Evolutionary conservation across 306 rosid species (phyloP), one percentile per base, ranked within the genome.

Genomic region (Vigna radiata): DNA sequence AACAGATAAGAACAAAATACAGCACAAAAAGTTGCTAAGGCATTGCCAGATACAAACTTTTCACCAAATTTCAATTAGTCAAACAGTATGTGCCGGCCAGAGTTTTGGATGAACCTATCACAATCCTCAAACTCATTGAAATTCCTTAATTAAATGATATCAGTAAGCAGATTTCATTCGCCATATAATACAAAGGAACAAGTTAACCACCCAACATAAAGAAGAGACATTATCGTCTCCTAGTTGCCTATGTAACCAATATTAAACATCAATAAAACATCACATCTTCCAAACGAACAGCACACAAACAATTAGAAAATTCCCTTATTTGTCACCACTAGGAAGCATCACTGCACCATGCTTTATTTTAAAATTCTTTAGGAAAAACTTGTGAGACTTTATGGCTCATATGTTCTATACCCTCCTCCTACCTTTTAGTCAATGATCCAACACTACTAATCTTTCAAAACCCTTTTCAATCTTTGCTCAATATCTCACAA

Each of bases 281-380:
- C 90, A 87, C 83, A 86, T 86, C 88, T 54, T 88, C 96, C 96
- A 93, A 93, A 85, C 69, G 17, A 87, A 82, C 96, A 90, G 91
- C 94, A 84, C 93, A 77, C 83, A 54, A 68, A 76, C 89, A 72
- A 77, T 83, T 84, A 82, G 82, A 89, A 89, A 85, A 89, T 91
- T 86, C 98, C 79, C 75, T 84, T 33, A 8, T n/a, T 88, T 89
- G 97, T 91, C 96, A 65, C 75, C 72, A 85, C 61, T 73, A 13
- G 15, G 31, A 41, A 68, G 63, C 72, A 64, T 68, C 75, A 68
- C 78, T 72, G 23, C 86, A 85, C 75, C 39, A 31, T 77, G 48
- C 73, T 43, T 65, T 83, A 77, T 80, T 85, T 77, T 75, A 75
- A 68, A 55, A 46, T 41, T 8, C 18, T n/a, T 65, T 43, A 25